Conservation (phyloP, 352 stramenopile genomes). For the Pythium chondricola region DNA sequence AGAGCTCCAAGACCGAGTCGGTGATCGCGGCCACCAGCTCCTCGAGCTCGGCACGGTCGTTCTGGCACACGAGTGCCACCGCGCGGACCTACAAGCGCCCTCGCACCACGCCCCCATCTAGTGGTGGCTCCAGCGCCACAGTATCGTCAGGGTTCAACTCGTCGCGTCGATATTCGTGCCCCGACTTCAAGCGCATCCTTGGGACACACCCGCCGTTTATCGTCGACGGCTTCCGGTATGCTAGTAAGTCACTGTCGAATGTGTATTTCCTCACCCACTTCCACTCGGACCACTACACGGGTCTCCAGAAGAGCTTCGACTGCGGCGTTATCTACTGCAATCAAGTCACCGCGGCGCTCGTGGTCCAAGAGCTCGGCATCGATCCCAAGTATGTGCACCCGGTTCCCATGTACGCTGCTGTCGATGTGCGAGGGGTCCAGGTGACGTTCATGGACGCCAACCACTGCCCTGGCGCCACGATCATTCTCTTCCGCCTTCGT, state of each 20-base stretch:
- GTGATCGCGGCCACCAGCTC: conserved; percentile 18
- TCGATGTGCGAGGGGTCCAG: conserved; percentile 79
- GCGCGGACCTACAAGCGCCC: conserved; percentile 12
- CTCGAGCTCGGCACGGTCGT: conserved; percentile 7
- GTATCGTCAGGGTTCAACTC: conserved; percentile 8
- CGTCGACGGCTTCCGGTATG: conserved; percentile 85
- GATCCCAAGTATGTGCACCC: conserved; percentile 89
- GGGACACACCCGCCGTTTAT: conserved; percentile 79
- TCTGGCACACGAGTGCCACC: conserved; percentile 10
- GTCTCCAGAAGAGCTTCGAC: conserved; percentile 86
- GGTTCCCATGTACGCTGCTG: conserved; percentile 85
- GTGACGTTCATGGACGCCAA: conserved; percentile 96
- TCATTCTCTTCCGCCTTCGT: conserved; percentile 92
- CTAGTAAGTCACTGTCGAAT: conserved; percentile 60
- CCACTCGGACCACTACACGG: conserved; percentile 95
- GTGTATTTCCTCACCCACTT: conserved; percentile 98
- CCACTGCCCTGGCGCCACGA: conserved; percentile 93
- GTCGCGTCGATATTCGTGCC: conserved; percentile 26
- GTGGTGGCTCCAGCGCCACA: no score
- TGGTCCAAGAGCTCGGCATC: conserved; percentile 90
- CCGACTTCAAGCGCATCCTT: conserved; percentile 75
- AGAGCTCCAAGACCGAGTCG: conserved; percentile 55
- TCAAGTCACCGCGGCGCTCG: conserved; percentile 86
- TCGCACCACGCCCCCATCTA: conserved; percentile 7
- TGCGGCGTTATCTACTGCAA: conserved; percentile 95